Evolutionary conservation across 768 basidiomycete genomes (phyloP).

Genomic region (Infundibulicybe gibba): DNA sequence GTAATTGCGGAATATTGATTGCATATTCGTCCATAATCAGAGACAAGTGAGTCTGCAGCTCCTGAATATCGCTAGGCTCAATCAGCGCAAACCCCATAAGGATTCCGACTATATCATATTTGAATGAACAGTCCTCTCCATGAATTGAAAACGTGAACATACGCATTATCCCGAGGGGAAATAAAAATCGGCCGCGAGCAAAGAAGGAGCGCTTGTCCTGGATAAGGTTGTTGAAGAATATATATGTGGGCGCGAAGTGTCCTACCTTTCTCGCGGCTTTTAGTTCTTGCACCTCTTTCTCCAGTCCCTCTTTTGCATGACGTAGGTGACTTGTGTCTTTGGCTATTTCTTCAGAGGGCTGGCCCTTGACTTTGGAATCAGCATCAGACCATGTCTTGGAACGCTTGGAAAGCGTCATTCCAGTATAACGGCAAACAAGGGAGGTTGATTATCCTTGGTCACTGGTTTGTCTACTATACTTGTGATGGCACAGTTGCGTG

Average conservation of each 20-base stretch:
- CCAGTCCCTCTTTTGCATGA: background rate
- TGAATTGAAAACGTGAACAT: conserved; percentile 1
- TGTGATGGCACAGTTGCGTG: too few relatives aligned
- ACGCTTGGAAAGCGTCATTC: conserved; percentile 30
- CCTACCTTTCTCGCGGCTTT: conserved; percentile 15
- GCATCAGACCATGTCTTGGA: conserved; percentile 23
- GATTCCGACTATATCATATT: conserved; percentile 49
- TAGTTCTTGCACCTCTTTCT: conserved; percentile 15
- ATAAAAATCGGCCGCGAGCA: conserved; percentile 53
- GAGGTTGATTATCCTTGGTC: too few relatives aligned
- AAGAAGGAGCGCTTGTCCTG: conserved; percentile 24
- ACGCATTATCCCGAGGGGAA: conserved; percentile 68
- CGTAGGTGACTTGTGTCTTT: too few relatives aligned
- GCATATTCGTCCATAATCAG: conserved; percentile 72
- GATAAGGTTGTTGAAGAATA: background rate
- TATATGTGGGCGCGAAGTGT: background rate
- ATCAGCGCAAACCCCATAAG: conserved; percentile 62
- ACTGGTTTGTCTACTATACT: too few relatives aligned
- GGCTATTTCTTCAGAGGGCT: background rate
- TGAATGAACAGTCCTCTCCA: conserved; percentile 4
- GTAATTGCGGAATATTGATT: conserved; percentile 57
- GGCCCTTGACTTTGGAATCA: conserved; percentile 5
- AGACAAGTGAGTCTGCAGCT: conserved; percentile 64
- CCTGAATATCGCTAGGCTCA: conserved; percentile 62
- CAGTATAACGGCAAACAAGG: background rate